Conservation (phyloP, 2,329 filamentous ascomycete genomes). For the Microsporum audouinii region DNA sequence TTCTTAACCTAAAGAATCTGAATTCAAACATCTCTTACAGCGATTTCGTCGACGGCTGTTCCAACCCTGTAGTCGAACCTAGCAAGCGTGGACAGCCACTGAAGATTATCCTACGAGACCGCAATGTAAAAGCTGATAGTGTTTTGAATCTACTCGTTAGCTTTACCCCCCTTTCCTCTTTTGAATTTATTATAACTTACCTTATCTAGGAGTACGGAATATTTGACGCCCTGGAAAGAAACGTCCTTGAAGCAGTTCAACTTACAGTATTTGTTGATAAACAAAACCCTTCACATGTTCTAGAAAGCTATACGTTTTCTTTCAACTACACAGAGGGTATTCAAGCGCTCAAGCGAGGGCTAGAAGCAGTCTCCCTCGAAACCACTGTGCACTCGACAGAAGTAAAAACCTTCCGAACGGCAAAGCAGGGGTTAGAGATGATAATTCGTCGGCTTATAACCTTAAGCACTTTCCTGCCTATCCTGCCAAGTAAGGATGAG, state of each 20-base stretch:
- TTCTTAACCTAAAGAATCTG: slow-evolving; percentile 20
- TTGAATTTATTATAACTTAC: neutral
- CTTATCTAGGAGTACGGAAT: slow-evolving; percentile 37
- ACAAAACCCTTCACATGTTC: slow-evolving; percentile 26
- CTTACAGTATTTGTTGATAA: slow-evolving; percentile 36
- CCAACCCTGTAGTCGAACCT: slow-evolving; percentile 1
- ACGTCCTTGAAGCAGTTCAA: slow-evolving; percentile 36
- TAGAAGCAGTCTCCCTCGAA: slow-evolving; percentile 21
- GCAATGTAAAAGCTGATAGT: slow-evolving; percentile 31
- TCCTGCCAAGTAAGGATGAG: slow-evolving; percentile 30
- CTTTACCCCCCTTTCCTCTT: neutral
- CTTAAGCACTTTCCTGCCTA: slow-evolving; percentile 29
- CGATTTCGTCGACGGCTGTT: slow-evolving; percentile 20
- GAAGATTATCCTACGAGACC: slow-evolving; percentile 31
- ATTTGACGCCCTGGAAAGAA: slow-evolving; percentile 36
- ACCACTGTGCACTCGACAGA: slow-evolving; percentile 22
- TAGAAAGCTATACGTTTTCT: slow-evolving; percentile 42
- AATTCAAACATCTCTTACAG: slow-evolving; percentile 21
- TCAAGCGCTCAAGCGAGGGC: slow-evolving; percentile 23
- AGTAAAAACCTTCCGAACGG: slow-evolving; percentile 29
- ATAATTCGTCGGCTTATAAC: slow-evolving; percentile 34
- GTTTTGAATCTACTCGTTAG: slow-evolving; percentile 40
- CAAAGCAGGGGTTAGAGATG: slow-evolving; percentile 32
- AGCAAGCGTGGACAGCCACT: slow-evolving; percentile 25
- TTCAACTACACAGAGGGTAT: slow-evolving; percentile 32